Percentiles rank a stretch among this genome's conserved stretches.
Conservation (phyloP, 2,329 filamentous ascomycete species). For the Lasiodiplodia theobromae region DNA sequence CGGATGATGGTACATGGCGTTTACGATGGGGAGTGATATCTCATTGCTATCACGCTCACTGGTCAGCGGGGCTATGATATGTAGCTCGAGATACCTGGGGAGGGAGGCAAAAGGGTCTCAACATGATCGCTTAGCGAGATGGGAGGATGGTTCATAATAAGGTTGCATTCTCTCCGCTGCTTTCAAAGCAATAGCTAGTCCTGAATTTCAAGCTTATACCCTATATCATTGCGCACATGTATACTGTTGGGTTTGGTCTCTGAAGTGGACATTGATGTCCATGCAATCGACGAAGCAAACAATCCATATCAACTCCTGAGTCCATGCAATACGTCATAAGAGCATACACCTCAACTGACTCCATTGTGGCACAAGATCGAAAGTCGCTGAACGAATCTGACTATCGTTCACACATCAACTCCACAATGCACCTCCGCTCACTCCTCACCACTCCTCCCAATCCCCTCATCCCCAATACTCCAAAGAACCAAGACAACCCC, state of each 20-base stretch:
- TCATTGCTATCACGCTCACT: slow-evolving; percentile 10
- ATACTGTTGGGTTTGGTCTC: neutral
- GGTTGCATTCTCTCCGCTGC: slow-evolving; percentile 15
- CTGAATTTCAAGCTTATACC: slow-evolving; percentile 14
- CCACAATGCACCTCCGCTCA: neutral
- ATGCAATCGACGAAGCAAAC: too few species aligned
- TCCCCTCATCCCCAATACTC: neutral
- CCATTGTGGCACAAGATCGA: neutral
- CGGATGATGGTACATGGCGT: slow-evolving; percentile 11
- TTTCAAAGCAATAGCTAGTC: slow-evolving; percentile 15
- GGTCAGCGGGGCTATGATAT: neutral
- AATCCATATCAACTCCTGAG: neutral
- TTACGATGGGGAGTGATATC: slow-evolving; percentile 17
- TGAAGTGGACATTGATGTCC: too few species aligned
- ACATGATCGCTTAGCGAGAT: neutral
- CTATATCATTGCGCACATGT: neutral
- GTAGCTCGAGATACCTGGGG: slow-evolving; percentile 22
- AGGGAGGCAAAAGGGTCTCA: slow-evolving; percentile 4
- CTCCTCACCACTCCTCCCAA: neutral
- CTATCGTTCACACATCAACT: neutral
- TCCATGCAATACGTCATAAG: neutral
- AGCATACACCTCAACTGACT: neutral
- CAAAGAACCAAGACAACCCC: neutral
- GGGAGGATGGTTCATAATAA: neutral
- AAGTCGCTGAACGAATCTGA: neutral